phyloP scores from a whole-genome alignment of 768 basidiomycete genomes.

The Naganishia vishniacii region DNA sequence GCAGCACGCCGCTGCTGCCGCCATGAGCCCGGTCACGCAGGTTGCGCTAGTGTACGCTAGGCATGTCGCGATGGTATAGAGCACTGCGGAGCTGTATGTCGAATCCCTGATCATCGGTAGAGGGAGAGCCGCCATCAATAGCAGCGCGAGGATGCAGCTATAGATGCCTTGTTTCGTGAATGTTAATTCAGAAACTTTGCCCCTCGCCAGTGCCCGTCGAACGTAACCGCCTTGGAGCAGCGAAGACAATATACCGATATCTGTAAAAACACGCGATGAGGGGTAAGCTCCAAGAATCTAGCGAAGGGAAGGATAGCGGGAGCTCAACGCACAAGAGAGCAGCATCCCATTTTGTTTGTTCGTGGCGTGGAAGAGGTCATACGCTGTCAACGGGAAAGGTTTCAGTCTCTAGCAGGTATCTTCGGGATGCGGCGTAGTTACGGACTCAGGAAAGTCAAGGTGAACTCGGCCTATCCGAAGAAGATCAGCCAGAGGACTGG shows the following conservation, averaged over 20 bases:
- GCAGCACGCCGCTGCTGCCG: conserved; percentile 83
- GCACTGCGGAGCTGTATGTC: conserved; percentile 51
- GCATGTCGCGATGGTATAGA: conserved; percentile 65
- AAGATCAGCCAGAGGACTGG: neutral
- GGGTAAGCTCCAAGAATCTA: too few species aligned
- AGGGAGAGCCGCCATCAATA: conserved; percentile 68
- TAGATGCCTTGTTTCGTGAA: conserved; percentile 78
- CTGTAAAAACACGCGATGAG: conserved; percentile 51
- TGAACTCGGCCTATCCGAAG: conserved; percentile 74
- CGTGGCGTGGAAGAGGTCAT: conserved; percentile 43
- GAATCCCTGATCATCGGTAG: conserved; percentile 55
- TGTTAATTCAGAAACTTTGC: conserved; percentile 68
- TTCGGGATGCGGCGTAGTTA: conserved; percentile 66
- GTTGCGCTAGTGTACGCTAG: conserved; percentile 93
- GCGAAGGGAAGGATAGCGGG: too few species aligned
- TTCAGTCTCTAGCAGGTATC: neutral
- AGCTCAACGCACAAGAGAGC: conserved; percentile 41
- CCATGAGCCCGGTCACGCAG: conserved; percentile 87
- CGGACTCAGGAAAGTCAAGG: conserved; percentile 78
- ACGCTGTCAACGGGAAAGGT: conserved; percentile 32
- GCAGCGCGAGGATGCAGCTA: conserved; percentile 66
- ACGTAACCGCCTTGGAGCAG: conserved; percentile 91
- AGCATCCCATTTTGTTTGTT: conserved; percentile 47
- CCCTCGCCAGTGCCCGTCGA: conserved; percentile 66
- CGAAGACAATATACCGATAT: conserved; percentile 85